Evolutionary conservation across 306 rosid genomes (phyloP), one percentile per base, ranked within the genome.

Genomic region (Begonia masoniana): DNA sequence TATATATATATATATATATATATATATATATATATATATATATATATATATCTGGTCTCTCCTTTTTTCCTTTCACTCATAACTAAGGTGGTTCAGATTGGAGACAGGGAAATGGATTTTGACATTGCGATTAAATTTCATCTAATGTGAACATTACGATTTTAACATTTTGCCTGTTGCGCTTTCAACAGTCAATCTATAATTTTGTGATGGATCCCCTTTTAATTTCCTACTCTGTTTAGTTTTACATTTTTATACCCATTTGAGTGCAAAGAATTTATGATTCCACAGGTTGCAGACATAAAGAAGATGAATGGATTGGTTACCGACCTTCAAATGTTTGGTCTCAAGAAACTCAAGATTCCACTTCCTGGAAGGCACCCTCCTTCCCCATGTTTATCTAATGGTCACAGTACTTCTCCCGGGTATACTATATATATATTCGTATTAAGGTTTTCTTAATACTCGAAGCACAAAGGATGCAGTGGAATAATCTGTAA

Each of bases 301-400:
- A 67, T 88, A 5, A 88, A 64, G 79, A 84, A 64, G 78, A 75
- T 88, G 84, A 88, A 88, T 63, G 74, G 77, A 48, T 84, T 88
- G 39, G 86, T 88, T 53, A 81, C 97, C 11, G 97, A 88, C 59
- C 86, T 62, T 66, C 97, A 88, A 64, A 84, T 88, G 82, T 88
- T 88, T 78, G 97, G 82, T 8, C 95, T 88, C n/a, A 74, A 79
- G 64, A 67, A 77, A 61, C 76, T 88, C 62, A 84, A 78, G 39
- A 88, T 88, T 68, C 97, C 93, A 13, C 66, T 85, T 45, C 97
- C 95, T 21, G 95, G 97, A 63, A 84, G 79, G 70, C 95, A 84
- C 52, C 84, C 93, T 63, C 88, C 87, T 12, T 83, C 95, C 46
- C 81, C 88, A 31, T 67, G 70, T 70, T 71, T 77, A 52, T 71